Conservation (phyloP, 768 basidiomycete genomes). For the Phaeotremella skinneri region DNA sequence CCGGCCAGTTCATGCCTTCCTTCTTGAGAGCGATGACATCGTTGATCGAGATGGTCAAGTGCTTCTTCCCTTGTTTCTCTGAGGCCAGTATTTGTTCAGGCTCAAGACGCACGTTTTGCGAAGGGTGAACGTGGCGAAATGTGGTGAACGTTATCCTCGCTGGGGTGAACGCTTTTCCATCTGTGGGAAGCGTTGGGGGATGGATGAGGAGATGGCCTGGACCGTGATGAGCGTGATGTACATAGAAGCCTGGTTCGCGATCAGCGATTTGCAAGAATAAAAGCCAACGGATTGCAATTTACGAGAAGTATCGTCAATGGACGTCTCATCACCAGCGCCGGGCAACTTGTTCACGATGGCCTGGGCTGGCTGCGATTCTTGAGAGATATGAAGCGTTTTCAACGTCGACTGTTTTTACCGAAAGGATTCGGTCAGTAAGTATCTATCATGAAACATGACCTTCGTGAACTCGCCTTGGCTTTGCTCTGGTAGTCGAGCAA, state of each 20-base stretch:
- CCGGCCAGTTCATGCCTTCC: slow-evolving; percentile 15
- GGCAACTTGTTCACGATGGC: slow-evolving; percentile 17
- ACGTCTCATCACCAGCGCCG: slow-evolving; percentile 9
- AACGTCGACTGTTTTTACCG: slow-evolving; percentile 12
- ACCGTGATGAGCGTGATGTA: slow-evolving; percentile 24
- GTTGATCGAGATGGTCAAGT: slow-evolving; percentile 21
- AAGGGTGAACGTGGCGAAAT: slow-evolving; percentile 8
- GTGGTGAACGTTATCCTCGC: slow-evolving; percentile 26
- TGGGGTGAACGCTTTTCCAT: slow-evolving; percentile 9
- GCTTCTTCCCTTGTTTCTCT: background rate
- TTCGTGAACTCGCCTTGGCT: slow-evolving; percentile 16
- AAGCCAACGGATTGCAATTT: background rate
- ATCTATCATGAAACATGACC: background rate
- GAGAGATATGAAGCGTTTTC: slow-evolving; percentile 17
- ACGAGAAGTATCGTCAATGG: slow-evolving; percentile 19
- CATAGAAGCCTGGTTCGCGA: slow-evolving; percentile 25
- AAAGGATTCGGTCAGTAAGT: background rate
- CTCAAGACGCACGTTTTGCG: background rate
- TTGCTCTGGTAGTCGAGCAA: slow-evolving; percentile 5
- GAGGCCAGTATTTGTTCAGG: background rate
- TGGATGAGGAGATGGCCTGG: slow-evolving; percentile 31
- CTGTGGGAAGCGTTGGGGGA: slow-evolving; percentile 12
- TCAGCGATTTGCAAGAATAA: background rate
- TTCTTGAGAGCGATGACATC: slow-evolving; percentile 30
- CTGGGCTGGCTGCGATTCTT: slow-evolving; percentile 11